A percentile compares a stretch with the other conserved stretches of the same genome.
Evolutionary conservation across 306 rosid species (phyloP).

Genomic region (Comarum palustre): DNA sequence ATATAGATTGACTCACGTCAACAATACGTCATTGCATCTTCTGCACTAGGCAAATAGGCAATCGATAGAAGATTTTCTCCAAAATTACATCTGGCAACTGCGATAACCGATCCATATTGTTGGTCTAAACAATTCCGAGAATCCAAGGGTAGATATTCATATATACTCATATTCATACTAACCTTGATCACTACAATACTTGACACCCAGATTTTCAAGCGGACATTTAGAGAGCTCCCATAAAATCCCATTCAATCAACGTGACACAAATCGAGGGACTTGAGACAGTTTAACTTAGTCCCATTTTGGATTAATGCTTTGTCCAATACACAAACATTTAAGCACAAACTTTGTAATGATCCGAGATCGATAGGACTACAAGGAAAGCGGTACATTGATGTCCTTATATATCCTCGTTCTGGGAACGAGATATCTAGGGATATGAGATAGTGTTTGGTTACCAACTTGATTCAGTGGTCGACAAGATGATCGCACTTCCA

Average conservation of each 20-base stretch:
- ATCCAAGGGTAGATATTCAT: background rate
- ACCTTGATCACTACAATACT: background rate
- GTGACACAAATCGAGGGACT: background rate
- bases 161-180: too few relatives aligned
- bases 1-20: too few relatives aligned
- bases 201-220: background rate
- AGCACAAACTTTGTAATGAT: background rate
- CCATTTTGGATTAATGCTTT: background rate
- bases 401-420: rapidly evolving
- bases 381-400: background rate
- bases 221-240: background rate
- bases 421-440: background rate
- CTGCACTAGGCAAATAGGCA: too few relatives aligned
- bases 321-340: background rate
- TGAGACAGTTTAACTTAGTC: background rate
- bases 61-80: too few relatives aligned
- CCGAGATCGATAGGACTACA: background rate
- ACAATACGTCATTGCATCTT: too few relatives aligned
- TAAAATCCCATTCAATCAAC: background rate
- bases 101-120: too few relatives aligned
- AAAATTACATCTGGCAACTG: too few relatives aligned
- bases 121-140: background rate
- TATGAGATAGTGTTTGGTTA: slow-evolving; percentile 1
- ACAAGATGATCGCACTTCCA: background rate
- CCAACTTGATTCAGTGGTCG: background rate